A percentile compares a stretch with the other conserved stretches of the same genome.
These are phyloP conservation scores for Chaetomidium leptoderma DNA, from an alignment of 495 filamentous ascomycete genomes.

Conservation along the genomic window DNA sequence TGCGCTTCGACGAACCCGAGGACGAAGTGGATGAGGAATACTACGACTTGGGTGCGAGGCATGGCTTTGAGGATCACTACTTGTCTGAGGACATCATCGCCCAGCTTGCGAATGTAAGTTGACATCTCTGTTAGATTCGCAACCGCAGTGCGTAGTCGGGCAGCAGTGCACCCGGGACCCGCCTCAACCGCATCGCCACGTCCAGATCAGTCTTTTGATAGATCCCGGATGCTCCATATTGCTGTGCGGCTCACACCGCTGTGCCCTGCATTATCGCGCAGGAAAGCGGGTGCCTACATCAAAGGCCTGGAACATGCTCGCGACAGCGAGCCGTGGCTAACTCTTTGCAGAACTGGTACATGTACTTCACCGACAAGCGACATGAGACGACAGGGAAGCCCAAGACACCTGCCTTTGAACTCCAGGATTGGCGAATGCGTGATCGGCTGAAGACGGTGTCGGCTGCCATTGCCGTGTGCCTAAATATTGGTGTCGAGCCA, in stretches of 20 bases:
- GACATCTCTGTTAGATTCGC: conserved; percentile 21
- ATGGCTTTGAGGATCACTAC: conserved; percentile 68
- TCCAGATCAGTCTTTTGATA: background rate
- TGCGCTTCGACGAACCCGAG: conserved; percentile 39
- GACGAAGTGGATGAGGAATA: conserved; percentile 39
- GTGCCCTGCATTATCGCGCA: background rate
- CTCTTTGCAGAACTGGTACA: conserved; percentile 73
- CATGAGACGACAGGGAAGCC: conserved; percentile 96
- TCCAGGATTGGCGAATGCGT: conserved; percentile 94
- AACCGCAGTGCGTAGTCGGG: background rate
- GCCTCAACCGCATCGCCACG: background rate
- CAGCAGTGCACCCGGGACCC: background rate
- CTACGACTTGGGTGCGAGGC: conserved; percentile 53
- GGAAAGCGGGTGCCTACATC: background rate
- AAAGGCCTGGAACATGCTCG: background rate
- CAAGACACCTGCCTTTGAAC: conserved; percentile 52
- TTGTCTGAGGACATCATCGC: conserved; percentile 61
- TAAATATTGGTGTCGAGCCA: conserved; percentile 97
- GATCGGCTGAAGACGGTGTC: conserved; percentile 96
- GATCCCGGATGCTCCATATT: background rate
- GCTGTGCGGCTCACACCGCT: background rate
- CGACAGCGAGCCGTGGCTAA: background rate
- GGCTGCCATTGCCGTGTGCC: conserved; percentile 85
- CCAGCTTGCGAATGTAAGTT: conserved; percentile 53
- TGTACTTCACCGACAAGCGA: conserved; percentile 97